Conservation (phyloP, 2,329 filamentous ascomycete species). For the Fusarium euwallaceae region DNA sequence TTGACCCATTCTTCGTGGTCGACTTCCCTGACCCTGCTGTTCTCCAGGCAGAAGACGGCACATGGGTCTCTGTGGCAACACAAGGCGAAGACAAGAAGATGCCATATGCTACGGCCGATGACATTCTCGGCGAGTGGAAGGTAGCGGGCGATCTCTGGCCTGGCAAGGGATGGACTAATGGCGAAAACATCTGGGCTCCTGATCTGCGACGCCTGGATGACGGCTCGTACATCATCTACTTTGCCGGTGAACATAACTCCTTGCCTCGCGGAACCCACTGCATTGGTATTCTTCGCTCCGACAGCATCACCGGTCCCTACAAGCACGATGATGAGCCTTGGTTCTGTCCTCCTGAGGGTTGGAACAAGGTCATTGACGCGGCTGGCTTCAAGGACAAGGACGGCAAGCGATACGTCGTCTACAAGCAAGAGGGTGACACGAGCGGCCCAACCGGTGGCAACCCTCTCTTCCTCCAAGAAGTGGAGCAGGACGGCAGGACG, state of each 20-base stretch:
- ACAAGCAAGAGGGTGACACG: slow-evolving; percentile 15
- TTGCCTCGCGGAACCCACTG: not conserved
- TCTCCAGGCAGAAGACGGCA: slow-evolving; percentile 10
- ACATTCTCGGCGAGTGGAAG: slow-evolving; percentile 15
- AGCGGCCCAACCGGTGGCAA: slow-evolving; percentile 19
- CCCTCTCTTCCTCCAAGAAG: slow-evolving; percentile 17
- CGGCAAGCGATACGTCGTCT: slow-evolving; percentile 11
- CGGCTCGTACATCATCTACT: slow-evolving; percentile 17
- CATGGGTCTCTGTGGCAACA: slow-evolving; percentile 23
- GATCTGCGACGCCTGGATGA: slow-evolving; percentile 8
- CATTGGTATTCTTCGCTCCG: slow-evolving; percentile 19
- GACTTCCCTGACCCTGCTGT: slow-evolving; percentile 23
- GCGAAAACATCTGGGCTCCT: slow-evolving; percentile 9
- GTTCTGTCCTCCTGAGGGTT: not conserved
- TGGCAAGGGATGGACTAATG: slow-evolving; percentile 19
- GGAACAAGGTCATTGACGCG: slow-evolving; percentile 14
- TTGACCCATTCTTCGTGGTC: slow-evolving; percentile 3
- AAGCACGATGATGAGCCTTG: slow-evolving; percentile 7
- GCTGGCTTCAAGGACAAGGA: slow-evolving; percentile 19
- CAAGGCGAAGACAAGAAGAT: slow-evolving; percentile 3
- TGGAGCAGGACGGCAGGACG: slow-evolving; percentile 8
- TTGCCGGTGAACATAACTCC: not conserved
- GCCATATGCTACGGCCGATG: not conserved
- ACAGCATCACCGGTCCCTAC: not conserved
- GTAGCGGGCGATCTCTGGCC: not conserved